These are phyloP conservation scores for Termitomyces sp. DNA, from an alignment of 768 basidiomycete species.

Conservation along the genomic window DNA sequence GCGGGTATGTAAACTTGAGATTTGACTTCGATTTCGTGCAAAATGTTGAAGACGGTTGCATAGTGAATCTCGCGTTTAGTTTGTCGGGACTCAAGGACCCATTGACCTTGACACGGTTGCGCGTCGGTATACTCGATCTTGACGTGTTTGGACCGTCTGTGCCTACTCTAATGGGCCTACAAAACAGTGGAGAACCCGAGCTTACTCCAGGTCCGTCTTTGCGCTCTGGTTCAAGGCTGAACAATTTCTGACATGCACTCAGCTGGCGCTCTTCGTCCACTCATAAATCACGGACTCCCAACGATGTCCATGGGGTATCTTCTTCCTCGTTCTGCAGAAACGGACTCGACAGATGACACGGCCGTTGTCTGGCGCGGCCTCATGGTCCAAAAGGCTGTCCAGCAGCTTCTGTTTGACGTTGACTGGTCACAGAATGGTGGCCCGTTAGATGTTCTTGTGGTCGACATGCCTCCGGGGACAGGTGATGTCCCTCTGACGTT, in stretches of 20 bases:
- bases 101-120: conserved; percentile 36
- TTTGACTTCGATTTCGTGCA: neutral
- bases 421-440: conserved; percentile 65
- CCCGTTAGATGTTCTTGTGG: conserved; percentile 78
- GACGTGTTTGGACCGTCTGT: conserved; percentile 96
- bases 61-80: conserved; percentile 81
- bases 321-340: conserved; percentile 52
- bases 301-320: conserved; percentile 99
- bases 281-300: conserved; percentile 84
- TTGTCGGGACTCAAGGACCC: conserved; percentile 47
- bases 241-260: neutral
- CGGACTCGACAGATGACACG: conserved; percentile 56
- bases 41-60: neutral
- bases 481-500: conserved; percentile 94
- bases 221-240: neutral
- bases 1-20: conserved; percentile 53
- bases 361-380: conserved; percentile 94
- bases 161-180: conserved; percentile 90
- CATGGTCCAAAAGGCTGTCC: conserved; percentile 98
- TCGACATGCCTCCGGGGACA: conserved; percentile 97
- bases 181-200: conserved; percentile 70
- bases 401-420: conserved; percentile 93
- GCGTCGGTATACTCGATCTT: conserved; percentile 87
- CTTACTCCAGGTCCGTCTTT: conserved; percentile 58
- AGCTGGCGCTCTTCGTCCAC: conserved; percentile 79